Conservation (phyloP, 2,329 filamentous ascomycete genomes). For the Orbilia blumenaviensis region DNA sequence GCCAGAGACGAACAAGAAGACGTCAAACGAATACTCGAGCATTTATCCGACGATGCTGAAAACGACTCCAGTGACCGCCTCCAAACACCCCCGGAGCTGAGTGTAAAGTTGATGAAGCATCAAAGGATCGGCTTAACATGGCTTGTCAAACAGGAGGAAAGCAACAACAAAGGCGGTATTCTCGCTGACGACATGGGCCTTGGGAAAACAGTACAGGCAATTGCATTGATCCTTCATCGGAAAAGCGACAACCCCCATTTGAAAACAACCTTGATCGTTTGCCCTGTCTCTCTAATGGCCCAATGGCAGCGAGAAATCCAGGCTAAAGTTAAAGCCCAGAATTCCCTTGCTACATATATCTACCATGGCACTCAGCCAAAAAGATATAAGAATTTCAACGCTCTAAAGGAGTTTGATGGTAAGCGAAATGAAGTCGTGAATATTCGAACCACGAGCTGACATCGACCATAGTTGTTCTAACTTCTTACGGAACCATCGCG, state of each 20-base stretch:
- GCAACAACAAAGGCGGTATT: conserved; percentile 77
- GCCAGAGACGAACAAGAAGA: conserved; percentile 21
- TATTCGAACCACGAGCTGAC: background rate
- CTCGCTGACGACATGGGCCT: conserved; percentile 84
- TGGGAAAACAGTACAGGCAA: conserved; percentile 83
- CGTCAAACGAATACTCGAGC: conserved; percentile 53
- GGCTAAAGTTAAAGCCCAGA: conserved; percentile 70
- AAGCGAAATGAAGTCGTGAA: background rate
- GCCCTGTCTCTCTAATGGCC: conserved; percentile 6
- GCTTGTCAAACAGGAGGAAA: conserved; percentile 78
- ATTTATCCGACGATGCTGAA: conserved; percentile 55
- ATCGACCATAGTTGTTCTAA: conserved; percentile 70
- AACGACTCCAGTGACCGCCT: conserved; percentile 70
- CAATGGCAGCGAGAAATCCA: conserved; percentile 86
- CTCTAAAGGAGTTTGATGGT: conserved; percentile 71
- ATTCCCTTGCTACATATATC: conserved; percentile 72
- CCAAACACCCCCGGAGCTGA: conserved; percentile 75
- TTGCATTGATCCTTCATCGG: conserved; percentile 77
- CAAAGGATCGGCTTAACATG: conserved; percentile 81
- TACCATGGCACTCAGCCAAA: conserved; percentile 71
- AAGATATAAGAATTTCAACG: conserved; percentile 67
- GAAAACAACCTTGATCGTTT: conserved; percentile 58
- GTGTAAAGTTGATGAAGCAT: conserved; percentile 77
- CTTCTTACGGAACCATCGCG: conserved; percentile 77
- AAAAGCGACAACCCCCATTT: conserved; percentile 66